phyloP scores from a whole-genome alignment of 192 early-diverging fungal species.

The Backusella psychrophila region DNA sequence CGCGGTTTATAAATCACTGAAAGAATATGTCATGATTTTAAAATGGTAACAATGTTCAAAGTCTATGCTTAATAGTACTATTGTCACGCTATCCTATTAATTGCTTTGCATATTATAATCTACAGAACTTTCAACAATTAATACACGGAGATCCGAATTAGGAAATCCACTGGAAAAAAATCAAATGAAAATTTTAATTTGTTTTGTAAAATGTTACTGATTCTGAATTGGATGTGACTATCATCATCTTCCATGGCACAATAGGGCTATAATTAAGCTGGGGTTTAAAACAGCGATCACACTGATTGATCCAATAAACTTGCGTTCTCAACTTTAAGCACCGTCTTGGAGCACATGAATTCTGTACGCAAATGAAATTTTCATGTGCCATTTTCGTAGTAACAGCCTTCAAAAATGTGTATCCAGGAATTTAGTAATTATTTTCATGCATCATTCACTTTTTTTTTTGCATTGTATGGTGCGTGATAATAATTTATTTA shows the following conservation, averaged over 20 bases:
- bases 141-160: not conserved
- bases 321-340: not conserved
- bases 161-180: not conserved
- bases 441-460: not conserved
- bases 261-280: not conserved
- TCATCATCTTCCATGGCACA: not conserved
- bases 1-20: not conserved
- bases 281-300: not conserved
- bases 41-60: not conserved
- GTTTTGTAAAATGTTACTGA: not conserved
- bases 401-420: not conserved
- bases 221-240: not conserved
- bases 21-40: not conserved
- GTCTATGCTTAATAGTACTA: not conserved
- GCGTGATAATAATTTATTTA: not conserved
- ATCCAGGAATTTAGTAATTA: not conserved
- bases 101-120: not conserved
- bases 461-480: not conserved
- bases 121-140: not conserved
- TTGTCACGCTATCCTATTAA: not conserved
- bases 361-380: not conserved
- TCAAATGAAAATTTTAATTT: not conserved
- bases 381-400: not conserved
- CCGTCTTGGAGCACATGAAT: not conserved
- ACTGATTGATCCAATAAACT: not conserved